Conservation (phyloP, 805 yeast genomes). For the Ogataea parapolymorpha region DNA sequence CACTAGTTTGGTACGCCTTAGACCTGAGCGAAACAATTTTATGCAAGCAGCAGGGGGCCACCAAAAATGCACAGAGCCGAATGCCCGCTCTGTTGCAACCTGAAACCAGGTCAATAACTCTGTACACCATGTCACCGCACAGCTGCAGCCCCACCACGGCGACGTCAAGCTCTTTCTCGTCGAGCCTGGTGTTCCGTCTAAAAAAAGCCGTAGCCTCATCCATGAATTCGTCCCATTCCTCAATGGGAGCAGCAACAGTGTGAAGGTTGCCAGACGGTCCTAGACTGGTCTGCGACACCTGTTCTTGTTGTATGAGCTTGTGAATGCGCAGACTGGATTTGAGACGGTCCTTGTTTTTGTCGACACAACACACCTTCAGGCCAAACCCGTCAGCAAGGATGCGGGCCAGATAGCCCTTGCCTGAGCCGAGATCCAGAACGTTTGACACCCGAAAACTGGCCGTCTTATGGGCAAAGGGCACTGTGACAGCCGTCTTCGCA, state of each 20-base stretch:
- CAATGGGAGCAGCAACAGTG: constrained; percentile 4
- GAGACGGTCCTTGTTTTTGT: constrained; percentile 19
- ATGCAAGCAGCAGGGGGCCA: constrained; percentile 25
- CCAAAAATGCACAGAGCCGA: constrained; percentile 1
- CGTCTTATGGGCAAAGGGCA: constrained; percentile 16
- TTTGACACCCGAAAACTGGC: constrained; percentile 2
- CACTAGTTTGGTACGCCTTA: neutral
- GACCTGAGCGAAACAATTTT: constrained; percentile 11
- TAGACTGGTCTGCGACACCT: constrained; percentile 2
- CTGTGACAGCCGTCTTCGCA: constrained; percentile 7
- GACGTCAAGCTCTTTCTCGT: neutral
- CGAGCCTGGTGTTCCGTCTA: constrained; percentile 7
- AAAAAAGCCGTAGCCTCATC: constrained; percentile 7
- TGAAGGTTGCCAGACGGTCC: constrained; percentile 14
- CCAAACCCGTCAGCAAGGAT: constrained; percentile 19
- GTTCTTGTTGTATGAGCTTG: constrained; percentile 18
- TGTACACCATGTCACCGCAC: constrained; percentile 28
- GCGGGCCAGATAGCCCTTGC: constrained; percentile 31
- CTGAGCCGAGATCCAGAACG: constrained; percentile 31
- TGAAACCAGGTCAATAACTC: constrained; percentile 15
- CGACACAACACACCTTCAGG: constrained; percentile 23
- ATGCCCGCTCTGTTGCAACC: neutral
- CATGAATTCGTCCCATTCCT: constrained; percentile 10
- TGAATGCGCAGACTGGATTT: constrained; percentile 21
- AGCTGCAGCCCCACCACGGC: constrained; percentile 22